Conservation (phyloP, 2,329 filamentous ascomycete genomes). For the Colletotrichum eleusines region DNA sequence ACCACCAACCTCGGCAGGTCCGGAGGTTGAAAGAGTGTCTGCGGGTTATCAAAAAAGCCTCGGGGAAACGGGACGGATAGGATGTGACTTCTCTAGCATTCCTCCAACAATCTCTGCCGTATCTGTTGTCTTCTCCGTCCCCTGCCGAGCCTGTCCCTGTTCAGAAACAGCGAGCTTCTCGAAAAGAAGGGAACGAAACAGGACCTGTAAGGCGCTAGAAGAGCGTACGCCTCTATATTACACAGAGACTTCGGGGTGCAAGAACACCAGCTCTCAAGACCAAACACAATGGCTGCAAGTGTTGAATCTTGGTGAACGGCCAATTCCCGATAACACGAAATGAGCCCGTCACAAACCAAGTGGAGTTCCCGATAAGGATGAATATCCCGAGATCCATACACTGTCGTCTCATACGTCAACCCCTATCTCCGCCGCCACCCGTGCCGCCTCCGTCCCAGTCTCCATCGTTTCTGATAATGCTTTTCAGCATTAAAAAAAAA, state of each 20-base stretch:
- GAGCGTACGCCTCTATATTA: neutral
- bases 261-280: neutral
- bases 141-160: neutral
- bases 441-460: slow-evolving; percentile 8
- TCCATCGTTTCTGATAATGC: neutral
- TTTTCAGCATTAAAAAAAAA: slow-evolving; percentile 5
- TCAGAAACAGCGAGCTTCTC: neutral
- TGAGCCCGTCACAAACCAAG: slow-evolving; percentile 2
- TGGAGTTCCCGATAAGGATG: slow-evolving; percentile 33
- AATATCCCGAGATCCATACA: slow-evolving; percentile 11
- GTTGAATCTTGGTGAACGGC: neutral
- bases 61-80: neutral
- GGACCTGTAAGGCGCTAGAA: neutral
- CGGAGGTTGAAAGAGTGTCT: neutral
- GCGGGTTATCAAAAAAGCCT: neutral
- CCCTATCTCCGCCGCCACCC: slow-evolving; percentile 21
- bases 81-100: neutral
- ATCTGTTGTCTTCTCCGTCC: neutral
- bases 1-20: neutral
- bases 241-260: neutral
- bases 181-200: neutral
- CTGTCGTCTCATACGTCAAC: slow-evolving; percentile 19
- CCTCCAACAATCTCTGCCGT: neutral
- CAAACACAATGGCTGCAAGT: neutral
- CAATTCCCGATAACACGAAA: neutral